Percentiles rank a stretch among this genome's conserved stretches.
Evolutionary conservation across 495 filamentous ascomycete species (phyloP).

Genomic region (Xylaria flabelliformis): DNA sequence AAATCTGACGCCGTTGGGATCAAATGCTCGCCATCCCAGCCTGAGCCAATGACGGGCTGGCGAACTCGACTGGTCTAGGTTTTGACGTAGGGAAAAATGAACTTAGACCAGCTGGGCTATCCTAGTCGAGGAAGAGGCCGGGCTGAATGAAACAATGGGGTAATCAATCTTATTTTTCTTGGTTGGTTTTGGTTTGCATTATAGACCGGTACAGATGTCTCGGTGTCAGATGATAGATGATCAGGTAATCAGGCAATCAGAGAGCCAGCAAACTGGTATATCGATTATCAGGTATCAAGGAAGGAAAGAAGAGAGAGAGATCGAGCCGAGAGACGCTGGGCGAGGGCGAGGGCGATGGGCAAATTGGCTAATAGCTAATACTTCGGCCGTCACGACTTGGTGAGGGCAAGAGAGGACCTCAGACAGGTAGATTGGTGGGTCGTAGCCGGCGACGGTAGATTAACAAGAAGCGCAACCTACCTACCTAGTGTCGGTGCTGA

Average conservation of each 20-base stretch:
- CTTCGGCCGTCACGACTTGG: slow-evolving; percentile 20
- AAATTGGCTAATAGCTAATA: slow-evolving; percentile 23
- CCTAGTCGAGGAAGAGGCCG: slow-evolving; percentile 26
- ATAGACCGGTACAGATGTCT: slow-evolving; percentile 7
- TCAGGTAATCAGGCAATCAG: neutral
- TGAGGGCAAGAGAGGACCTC: slow-evolving; percentile 20
- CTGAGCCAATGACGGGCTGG: slow-evolving; percentile 40
- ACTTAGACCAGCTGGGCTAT: slow-evolving; percentile 32
- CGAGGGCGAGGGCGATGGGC: neutral
- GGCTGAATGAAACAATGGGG: slow-evolving; percentile 23
- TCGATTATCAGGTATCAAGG: neutral
- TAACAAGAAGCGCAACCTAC: slow-evolving; percentile 3
- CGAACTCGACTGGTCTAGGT: slow-evolving; percentile 28
- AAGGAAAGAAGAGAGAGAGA: neutral
- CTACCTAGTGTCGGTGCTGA: slow-evolving; percentile 13
- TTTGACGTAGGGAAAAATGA: slow-evolving; percentile 35
- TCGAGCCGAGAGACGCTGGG: neutral
- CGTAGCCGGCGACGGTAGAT: slow-evolving; percentile 29
- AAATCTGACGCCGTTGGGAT: slow-evolving; percentile 2
- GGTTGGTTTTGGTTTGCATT: slow-evolving; percentile 1
- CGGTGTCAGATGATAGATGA: slow-evolving; percentile 11
- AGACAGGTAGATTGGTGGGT: slow-evolving; percentile 18
- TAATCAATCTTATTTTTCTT: slow-evolving; percentile 11
- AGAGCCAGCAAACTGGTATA: neutral
- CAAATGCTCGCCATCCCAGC: slow-evolving; percentile 35